Percentiles rank a stretch among this genome's conserved stretches.
These are phyloP conservation scores for Syzygium oleosum DNA, from an alignment of 345 rosid genomes.

Conservation along the genomic window DNA sequence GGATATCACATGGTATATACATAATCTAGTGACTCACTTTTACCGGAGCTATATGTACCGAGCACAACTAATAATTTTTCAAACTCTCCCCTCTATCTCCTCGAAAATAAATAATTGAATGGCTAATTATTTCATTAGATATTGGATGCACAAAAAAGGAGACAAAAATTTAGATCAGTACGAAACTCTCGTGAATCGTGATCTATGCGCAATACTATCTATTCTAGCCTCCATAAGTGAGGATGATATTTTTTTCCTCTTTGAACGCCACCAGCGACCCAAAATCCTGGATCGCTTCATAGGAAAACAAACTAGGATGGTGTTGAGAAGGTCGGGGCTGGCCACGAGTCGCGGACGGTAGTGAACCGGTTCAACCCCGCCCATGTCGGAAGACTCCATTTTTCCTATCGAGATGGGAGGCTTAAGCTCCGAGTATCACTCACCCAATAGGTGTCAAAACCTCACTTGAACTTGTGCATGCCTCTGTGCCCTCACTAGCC, in stretches of 20 bases:
- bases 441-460: too few relatives aligned
- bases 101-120: background rate
- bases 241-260: too few relatives aligned
- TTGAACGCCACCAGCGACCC: background rate
- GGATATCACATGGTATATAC: background rate
- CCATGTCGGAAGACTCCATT: too few relatives aligned
- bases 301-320: background rate
- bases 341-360: background rate
- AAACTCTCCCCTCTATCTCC: background rate
- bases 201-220: background rate
- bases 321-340: background rate
- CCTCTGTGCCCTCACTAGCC: too few relatives aligned
- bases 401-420: too few relatives aligned
- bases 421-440: too few relatives aligned
- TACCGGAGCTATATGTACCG: accelerated
- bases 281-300: too few relatives aligned
- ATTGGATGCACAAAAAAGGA: background rate
- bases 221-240: too few relatives aligned
- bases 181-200: background rate
- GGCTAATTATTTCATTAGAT: background rate
- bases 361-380: background rate
- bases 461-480: too few relatives aligned
- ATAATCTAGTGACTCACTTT: background rate
- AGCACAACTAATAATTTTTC: background rate
- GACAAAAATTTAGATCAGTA: too few relatives aligned